A percentile compares a stretch with the other conserved stretches of the same genome.
Evolutionary conservation across 2,329 filamentous ascomycete species (phyloP).

Genomic region (Aureobasidium uvarum): DNA sequence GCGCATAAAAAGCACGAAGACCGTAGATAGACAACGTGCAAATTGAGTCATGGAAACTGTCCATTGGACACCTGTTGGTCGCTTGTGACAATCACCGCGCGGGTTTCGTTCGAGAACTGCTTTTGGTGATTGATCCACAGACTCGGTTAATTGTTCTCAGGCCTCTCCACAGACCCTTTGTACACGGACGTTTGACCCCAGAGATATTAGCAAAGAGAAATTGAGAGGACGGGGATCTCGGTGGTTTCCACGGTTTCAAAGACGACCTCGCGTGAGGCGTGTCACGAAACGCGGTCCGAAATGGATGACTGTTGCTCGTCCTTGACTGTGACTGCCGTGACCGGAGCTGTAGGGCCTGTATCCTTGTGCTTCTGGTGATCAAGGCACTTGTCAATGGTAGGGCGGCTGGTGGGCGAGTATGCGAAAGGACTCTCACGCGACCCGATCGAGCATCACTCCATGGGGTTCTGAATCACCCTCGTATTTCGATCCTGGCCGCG

Average conservation of each 20-base stretch:
- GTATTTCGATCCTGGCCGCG: background rate
- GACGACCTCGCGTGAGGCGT: background rate
- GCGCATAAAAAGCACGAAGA: conserved; percentile 24
- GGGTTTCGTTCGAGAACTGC: background rate
- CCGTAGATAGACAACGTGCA: conserved; percentile 8
- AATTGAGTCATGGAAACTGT: conserved; percentile 15
- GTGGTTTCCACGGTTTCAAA: background rate
- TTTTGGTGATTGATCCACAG: background rate
- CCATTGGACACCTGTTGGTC: background rate
- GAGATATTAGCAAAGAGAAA: conserved; percentile 24
- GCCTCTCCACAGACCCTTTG: conserved; percentile 13
- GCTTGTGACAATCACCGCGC: background rate
- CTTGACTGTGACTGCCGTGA: background rate
- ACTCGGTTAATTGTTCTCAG: conserved; percentile 6
- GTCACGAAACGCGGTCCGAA: background rate
- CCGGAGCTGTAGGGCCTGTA: background rate
- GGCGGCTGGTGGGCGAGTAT: background rate
- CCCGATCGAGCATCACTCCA: conserved; percentile 1
- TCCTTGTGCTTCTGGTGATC: conserved; percentile 4
- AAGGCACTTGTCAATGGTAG: conserved; percentile 4
- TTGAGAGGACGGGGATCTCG: background rate
- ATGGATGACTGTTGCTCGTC: background rate
- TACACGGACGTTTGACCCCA: conserved; percentile 17
- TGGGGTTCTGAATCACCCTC: conserved; percentile 1
- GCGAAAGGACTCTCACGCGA: conserved; percentile 2